phyloP scores from a whole-genome alignment of 805 yeast species.

The Yarrowia sp. region DNA sequence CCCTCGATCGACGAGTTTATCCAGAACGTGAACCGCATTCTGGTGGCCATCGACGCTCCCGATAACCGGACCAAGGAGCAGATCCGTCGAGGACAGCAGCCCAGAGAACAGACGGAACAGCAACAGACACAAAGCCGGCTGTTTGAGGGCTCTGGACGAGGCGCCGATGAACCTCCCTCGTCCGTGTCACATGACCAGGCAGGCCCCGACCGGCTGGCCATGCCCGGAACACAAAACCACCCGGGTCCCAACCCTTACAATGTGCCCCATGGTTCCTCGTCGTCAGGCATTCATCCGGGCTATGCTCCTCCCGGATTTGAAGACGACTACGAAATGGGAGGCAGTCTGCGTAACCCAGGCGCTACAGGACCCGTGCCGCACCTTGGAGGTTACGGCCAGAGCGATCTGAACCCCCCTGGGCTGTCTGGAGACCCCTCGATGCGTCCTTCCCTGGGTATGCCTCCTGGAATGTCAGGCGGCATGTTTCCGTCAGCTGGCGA shows the following conservation, averaged over 20 bases:
- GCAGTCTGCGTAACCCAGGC: slow-evolving; percentile 39
- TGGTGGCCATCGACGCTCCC: slow-evolving; percentile 27
- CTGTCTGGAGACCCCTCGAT: slow-evolving; percentile 50
- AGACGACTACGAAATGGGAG: slow-evolving; percentile 51
- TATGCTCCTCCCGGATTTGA: slow-evolving; percentile 53
- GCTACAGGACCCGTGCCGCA: slow-evolving; percentile 34
- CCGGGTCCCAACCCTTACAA: slow-evolving; percentile 1
- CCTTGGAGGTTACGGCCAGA: slow-evolving; percentile 48
- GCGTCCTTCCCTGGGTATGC: slow-evolving; percentile 46
- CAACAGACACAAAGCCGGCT: slow-evolving; percentile 42
- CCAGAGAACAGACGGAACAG: slow-evolving; percentile 27
- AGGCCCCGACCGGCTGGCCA: slow-evolving; percentile 7
- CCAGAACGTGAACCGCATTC: slow-evolving; percentile 37
- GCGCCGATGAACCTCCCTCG: background rate
- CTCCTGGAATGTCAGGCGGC: slow-evolving; percentile 44
- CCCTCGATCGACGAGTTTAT: slow-evolving; percentile 29
- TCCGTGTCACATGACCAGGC: slow-evolving; percentile 8
- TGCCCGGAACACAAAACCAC: slow-evolving; percentile 15
- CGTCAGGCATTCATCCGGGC: slow-evolving; percentile 4
- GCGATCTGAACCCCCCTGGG: slow-evolving; percentile 53
- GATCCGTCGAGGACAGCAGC: background rate
- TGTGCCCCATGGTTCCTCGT: slow-evolving; percentile 8
- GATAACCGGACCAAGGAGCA: slow-evolving; percentile 28
- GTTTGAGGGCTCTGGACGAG: background rate
- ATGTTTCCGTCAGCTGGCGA: slow-evolving; percentile 50